Percentiles rank a stretch among this genome's conserved stretches.
Evolutionary conservation across 805 yeast species (phyloP).

Genomic region (Millerago galiae): DNA sequence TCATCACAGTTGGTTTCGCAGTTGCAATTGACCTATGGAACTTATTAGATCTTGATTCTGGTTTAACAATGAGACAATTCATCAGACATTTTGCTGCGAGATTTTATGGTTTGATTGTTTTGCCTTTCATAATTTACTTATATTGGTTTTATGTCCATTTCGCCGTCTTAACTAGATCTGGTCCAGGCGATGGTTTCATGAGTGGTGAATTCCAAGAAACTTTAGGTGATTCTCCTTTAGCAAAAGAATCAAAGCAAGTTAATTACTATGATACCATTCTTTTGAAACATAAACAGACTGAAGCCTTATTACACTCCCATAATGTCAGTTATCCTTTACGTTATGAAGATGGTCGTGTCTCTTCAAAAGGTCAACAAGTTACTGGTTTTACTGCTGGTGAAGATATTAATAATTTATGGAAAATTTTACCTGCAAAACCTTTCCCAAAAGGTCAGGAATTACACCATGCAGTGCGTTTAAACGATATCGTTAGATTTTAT

Average conservation of each 20-base stretch:
- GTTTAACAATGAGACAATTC: conserved; percentile 51
- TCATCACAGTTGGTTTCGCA: conserved; percentile 79
- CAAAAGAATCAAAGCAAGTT: conserved; percentile 62
- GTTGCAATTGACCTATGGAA: conserved; percentile 86
- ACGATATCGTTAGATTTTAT: conserved; percentile 70
- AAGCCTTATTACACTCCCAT: conserved; percentile 80
- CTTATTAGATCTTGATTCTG: conserved; percentile 64
- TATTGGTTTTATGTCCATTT: conserved; percentile 93
- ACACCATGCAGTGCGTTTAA: conserved; percentile 53
- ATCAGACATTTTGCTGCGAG: conserved; percentile 71
- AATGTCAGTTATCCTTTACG: conserved; percentile 70
- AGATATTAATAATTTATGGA: conserved; percentile 78
- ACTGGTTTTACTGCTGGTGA: conserved; percentile 50
- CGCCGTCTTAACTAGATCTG: conserved; percentile 72
- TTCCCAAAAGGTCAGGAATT: conserved; percentile 32
- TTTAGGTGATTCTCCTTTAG: conserved; percentile 73
- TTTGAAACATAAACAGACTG: conserved; percentile 74
- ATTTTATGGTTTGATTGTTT: conserved; percentile 57
- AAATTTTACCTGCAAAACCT: conserved; percentile 59
- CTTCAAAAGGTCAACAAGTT: conserved; percentile 93
- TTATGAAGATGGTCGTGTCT: conserved; percentile 93
- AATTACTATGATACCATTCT: conserved; percentile 74
- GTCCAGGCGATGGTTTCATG: conserved; percentile 96
- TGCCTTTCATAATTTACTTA: conserved; percentile 78
- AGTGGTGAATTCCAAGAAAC: conserved; percentile 93